These are phyloP conservation scores for Spathaspora hagerdaliae DNA, from an alignment of 805 yeast genomes.

Conservation along the genomic window DNA sequence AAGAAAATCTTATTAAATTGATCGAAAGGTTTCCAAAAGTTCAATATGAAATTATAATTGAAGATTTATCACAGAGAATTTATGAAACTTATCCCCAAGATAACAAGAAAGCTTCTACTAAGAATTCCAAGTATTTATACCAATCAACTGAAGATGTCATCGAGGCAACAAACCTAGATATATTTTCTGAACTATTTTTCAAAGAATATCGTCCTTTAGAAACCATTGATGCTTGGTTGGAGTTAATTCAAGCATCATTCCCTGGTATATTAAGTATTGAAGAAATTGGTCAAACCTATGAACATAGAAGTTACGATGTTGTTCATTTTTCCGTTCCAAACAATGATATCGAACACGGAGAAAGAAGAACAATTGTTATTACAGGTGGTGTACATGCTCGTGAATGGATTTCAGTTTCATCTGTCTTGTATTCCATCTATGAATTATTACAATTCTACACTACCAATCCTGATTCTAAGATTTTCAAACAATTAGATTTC, in stretches of 20 bases:
- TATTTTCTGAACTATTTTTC: conserved; percentile 55
- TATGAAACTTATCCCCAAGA: conserved; percentile 50
- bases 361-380: conserved; percentile 61
- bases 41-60: conserved; percentile 42
- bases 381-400: conserved; percentile 88
- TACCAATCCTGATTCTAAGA: conserved; percentile 25
- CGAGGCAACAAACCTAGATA: conserved; percentile 12
- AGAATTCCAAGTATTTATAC: conserved; percentile 7
- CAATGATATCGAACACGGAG: conserved; percentile 29
- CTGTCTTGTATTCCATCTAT: conserved; percentile 56
- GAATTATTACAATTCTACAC: conserved; percentile 27
- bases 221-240: conserved; percentile 72
- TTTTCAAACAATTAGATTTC: conserved; percentile 59
- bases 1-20: conserved; percentile 17
- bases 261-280: conserved; percentile 63
- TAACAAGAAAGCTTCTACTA: background rate
- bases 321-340: conserved; percentile 54
- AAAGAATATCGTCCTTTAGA: conserved; percentile 63
- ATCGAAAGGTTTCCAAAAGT: conserved; percentile 16
- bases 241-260: conserved; percentile 53
- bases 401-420: conserved; percentile 80
- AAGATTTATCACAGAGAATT: conserved; percentile 54
- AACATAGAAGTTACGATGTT: conserved; percentile 67
- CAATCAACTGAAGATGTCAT: conserved; percentile 12
- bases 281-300: conserved; percentile 70